Evolutionary conservation across 139 green algal genomes (phyloP).

Genomic region (Haematococcus lacustris): DNA sequence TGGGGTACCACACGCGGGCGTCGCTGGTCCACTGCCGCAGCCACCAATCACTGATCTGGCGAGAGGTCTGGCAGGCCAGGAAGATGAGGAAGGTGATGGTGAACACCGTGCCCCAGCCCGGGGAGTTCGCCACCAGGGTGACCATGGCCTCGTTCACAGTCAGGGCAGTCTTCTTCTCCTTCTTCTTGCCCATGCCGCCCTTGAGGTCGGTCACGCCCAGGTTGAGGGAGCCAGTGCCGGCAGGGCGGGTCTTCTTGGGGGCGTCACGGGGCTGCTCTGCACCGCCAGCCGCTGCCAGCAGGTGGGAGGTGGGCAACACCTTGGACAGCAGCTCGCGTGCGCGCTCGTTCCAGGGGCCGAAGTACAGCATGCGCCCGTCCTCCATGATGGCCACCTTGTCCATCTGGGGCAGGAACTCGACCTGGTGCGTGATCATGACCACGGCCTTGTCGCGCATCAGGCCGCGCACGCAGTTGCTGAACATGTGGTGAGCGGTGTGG

Average conservation of each 20-base stretch:
- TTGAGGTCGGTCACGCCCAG: constrained; percentile 11
- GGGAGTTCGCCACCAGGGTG: constrained; percentile 21
- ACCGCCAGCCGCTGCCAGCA: constrained; percentile 34
- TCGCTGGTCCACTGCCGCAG: constrained; percentile 18
- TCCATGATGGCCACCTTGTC: constrained; percentile 41
- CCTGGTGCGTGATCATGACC: constrained; percentile 51
- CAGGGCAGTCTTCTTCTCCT: constrained; percentile 14
- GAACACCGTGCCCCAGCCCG: constrained; percentile 14
- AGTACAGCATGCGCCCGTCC: constrained; percentile 42
- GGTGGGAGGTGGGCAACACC: constrained; percentile 33
- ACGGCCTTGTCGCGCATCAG: constrained; percentile 46
- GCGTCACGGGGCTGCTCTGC: constrained; percentile 27
- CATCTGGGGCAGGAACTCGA: constrained; percentile 42
- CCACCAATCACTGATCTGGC: constrained; percentile 37
- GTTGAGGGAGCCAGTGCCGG: background rate
- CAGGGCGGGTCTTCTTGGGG: constrained; percentile 25
- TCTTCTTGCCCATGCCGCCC: constrained; percentile 11
- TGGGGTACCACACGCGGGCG: constrained; percentile 3
- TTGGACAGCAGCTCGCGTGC: constrained; percentile 34
- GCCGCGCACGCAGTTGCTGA: constrained; percentile 44
- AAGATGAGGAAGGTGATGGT: constrained; percentile 39
- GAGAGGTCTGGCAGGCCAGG: constrained; percentile 37
- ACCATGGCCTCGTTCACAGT: constrained; percentile 16
- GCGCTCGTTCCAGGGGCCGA: constrained; percentile 36
- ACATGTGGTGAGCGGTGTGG: constrained; percentile 54